Conservation (phyloP, 2,329 filamentous ascomycete genomes). For the Trematosphaeria pertusa region DNA sequence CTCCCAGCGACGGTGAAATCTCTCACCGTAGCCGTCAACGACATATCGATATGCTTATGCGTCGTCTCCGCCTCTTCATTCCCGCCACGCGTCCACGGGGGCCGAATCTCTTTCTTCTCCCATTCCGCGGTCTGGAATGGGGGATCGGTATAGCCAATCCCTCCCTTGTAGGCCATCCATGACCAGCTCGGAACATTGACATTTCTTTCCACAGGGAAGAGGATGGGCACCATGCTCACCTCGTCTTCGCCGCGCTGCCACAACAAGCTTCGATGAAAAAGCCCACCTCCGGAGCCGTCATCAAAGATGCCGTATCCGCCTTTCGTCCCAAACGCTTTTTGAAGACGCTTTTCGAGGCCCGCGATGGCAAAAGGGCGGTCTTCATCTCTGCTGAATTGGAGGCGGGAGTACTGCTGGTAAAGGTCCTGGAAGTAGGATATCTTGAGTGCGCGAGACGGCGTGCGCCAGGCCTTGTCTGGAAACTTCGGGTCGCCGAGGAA, state of each 20-base stretch:
- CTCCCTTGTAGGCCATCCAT: conserved; percentile 25
- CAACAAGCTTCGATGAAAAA: conserved; percentile 37
- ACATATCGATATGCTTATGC: conserved; percentile 3
- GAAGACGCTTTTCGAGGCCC: conserved; percentile 41
- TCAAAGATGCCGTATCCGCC: conserved; percentile 46
- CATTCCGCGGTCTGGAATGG: conserved; percentile 7
- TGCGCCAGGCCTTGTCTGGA: conserved; percentile 10
- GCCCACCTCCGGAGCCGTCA: conserved; percentile 12
- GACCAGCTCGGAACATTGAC: conserved; percentile 19
- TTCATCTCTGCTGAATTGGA: conserved; percentile 21
- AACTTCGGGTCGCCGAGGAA: conserved; percentile 42
- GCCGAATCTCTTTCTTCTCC: conserved; percentile 1
- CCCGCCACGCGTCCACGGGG: neutral
- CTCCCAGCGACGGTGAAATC: conserved; percentile 16
- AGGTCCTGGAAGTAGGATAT: conserved; percentile 28
- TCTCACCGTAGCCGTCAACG: conserved; percentile 14
- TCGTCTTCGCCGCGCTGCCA: conserved; percentile 32
- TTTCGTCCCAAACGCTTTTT: conserved; percentile 19
- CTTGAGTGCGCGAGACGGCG: conserved; percentile 13
- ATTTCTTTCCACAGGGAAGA: neutral
- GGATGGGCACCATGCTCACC: conserved; percentile 4
- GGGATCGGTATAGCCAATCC: conserved; percentile 19
- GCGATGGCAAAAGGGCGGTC: conserved; percentile 44
- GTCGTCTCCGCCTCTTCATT: neutral
- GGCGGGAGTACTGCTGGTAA: conserved; percentile 40